These are phyloP conservation scores for Thozetella sp. DNA, from an alignment of 495 filamentous ascomycete genomes.

Conservation along the genomic window DNA sequence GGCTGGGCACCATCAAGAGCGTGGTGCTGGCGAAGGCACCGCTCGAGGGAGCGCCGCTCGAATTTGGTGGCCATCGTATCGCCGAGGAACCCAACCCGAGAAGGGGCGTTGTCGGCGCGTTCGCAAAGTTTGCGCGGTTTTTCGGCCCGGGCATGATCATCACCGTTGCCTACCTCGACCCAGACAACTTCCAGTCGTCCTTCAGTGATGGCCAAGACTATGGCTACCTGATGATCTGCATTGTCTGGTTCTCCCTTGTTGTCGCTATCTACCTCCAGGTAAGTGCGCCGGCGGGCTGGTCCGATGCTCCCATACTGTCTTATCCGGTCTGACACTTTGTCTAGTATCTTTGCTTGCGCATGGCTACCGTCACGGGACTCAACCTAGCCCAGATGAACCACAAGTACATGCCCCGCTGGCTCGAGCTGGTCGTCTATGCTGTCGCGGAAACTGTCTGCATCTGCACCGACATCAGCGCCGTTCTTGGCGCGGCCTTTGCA, in stretches of 20 bases:
- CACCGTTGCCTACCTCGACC: constrained; percentile 25
- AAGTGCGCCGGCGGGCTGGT: constrained; percentile 2
- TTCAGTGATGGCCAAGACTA: constrained; percentile 25
- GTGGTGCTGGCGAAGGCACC: neutral
- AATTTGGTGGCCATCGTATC: neutral
- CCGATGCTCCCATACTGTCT: neutral
- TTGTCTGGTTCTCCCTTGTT: constrained; percentile 26
- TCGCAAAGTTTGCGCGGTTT: constrained; percentile 13
- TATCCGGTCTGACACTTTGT: neutral
- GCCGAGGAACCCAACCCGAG: neutral
- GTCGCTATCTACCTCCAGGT: constrained; percentile 29
- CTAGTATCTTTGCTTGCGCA: constrained; percentile 24
- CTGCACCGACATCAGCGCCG: constrained; percentile 22
- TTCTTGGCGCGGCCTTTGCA: constrained; percentile 18
- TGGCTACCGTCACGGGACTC: constrained; percentile 29
- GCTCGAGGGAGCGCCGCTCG: neutral
- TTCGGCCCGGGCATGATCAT: constrained; percentile 17
- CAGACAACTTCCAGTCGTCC: constrained; percentile 31
- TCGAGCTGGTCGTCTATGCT: constrained; percentile 23
- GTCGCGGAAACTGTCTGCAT: constrained; percentile 28
- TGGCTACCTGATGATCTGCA: constrained; percentile 26
- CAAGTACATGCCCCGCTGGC: constrained; percentile 26
- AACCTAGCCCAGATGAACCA: constrained; percentile 26
- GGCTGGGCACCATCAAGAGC: neutral
- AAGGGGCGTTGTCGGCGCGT: neutral